Conservation (phyloP, 768 basidiomycete species). For the Hypsizygus marmoreus region DNA sequence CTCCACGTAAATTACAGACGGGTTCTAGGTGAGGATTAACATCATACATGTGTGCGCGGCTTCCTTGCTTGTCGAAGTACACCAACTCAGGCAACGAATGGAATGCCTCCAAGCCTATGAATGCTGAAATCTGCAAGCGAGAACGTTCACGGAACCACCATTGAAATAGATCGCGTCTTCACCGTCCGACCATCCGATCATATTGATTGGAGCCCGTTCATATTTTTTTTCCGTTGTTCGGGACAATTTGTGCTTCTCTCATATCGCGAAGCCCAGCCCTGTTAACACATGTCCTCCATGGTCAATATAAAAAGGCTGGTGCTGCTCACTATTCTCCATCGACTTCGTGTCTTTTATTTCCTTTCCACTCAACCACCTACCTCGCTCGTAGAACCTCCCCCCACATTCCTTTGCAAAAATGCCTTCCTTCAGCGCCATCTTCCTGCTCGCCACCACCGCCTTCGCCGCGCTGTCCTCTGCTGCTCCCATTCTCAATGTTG, state of each 20-base stretch:
- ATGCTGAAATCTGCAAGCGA: no score
- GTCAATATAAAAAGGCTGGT: slow-evolving; percentile 3
- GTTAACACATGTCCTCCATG: neutral
- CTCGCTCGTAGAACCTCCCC: slow-evolving; percentile 3
- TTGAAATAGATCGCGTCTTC: no score
- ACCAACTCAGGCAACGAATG: no score
- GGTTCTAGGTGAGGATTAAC: no score
- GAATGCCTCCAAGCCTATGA: no score
- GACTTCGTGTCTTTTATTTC: slow-evolving; percentile 1
- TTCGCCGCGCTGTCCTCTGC: slow-evolving; percentile 19
- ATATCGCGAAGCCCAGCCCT: neutral
- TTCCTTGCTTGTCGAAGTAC: no score
- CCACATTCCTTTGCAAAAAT: slow-evolving; percentile 21
- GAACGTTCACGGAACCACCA: no score
- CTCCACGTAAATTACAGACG: no score
- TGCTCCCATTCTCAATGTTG: slow-evolving; percentile 7
- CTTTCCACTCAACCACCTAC: neutral
- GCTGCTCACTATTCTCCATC: neutral
- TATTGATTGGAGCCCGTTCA: no score
- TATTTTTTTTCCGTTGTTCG: no score
- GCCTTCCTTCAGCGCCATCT: slow-evolving; percentile 22
- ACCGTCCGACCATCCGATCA: no score
- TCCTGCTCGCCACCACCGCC: slow-evolving; percentile 17
- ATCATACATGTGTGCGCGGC: no score
- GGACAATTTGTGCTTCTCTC: slow-evolving; percentile 2